Conservation (phyloP, 202 grass and related monocot genomes). For the Elaeis oleifera region DNA sequence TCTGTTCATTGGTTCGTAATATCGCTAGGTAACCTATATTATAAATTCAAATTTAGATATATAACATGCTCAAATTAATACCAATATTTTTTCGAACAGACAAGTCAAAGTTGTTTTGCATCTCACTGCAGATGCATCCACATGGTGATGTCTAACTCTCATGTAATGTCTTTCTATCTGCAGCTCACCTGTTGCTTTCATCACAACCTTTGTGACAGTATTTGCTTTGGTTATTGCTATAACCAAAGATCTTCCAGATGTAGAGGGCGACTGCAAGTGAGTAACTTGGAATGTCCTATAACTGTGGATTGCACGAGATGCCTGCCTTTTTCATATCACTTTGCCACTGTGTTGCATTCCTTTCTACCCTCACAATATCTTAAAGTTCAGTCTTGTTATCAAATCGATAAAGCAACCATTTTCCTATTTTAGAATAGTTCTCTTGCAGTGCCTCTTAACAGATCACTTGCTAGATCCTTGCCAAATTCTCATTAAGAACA, state of each 20-base stretch:
- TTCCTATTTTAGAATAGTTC: no score
- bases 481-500: no score
- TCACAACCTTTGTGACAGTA: slow-evolving; percentile 89
- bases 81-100: slow-evolving; percentile 13
- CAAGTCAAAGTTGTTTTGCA: slow-evolving; percentile 24
- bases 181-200: slow-evolving; percentile 93
- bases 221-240: slow-evolving; percentile 99
- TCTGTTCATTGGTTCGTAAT: neutral
- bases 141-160: slow-evolving; percentile 40
- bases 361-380: no score
- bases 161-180: slow-evolving; percentile 44
- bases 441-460: no score
- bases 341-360: no score
- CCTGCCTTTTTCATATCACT: neutral
- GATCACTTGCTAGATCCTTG: no score
- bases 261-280: slow-evolving; percentile 98
- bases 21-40: neutral
- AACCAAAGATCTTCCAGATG: slow-evolving; percentile 99
- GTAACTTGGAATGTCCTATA: slow-evolving; percentile 3
- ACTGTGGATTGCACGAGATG: neutral
- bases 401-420: no score
- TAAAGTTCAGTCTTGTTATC: no score
- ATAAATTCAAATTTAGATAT: neutral
- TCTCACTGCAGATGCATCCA: slow-evolving; percentile 38
- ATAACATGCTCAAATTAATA: no score